Percentiles rank a stretch among this genome's conserved stretches.
phyloP scores from a whole-genome alignment of 2,329 filamentous ascomycete species.

The Seiridium cupressi region DNA sequence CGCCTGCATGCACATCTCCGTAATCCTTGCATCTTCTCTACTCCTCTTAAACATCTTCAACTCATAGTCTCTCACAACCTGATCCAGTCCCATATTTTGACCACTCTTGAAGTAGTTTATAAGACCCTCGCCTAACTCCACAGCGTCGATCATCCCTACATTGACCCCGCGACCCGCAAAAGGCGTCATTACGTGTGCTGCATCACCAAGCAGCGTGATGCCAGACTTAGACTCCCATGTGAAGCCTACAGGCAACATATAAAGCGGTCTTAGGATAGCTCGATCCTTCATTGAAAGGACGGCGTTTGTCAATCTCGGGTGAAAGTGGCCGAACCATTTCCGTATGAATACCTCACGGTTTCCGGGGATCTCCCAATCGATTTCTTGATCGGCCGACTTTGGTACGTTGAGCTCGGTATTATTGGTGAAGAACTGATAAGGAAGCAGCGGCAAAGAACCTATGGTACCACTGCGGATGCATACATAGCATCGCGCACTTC shows the following conservation, averaged over 20 bases:
- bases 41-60: background rate
- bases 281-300: background rate
- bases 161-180: conserved; percentile 50
- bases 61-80: background rate
- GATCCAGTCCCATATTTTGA: background rate
- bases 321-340: background rate
- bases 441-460: background rate
- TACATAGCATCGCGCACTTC: conserved; percentile 16
- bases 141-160: conserved; percentile 42
- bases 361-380: background rate
- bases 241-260: conserved; percentile 21
- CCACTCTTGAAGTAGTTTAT: background rate
- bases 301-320: background rate
- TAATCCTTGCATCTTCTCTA: background rate
- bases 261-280: conserved; percentile 5
- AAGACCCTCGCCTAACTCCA: conserved; percentile 28
- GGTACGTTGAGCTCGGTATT: too few species aligned
- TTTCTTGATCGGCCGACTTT: too few species aligned
- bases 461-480: conserved; percentile 13
- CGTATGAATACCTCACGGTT: background rate
- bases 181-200: conserved; percentile 47
- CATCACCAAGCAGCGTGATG: conserved; percentile 48
- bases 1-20: background rate
- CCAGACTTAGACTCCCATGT: conserved; percentile 28
- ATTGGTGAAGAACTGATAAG: background rate